Percentiles rank a stretch among this genome's conserved stretches.
These are phyloP conservation scores for Boletus huronensis DNA, from an alignment of 768 basidiomycete genomes.

Conservation along the genomic window DNA sequence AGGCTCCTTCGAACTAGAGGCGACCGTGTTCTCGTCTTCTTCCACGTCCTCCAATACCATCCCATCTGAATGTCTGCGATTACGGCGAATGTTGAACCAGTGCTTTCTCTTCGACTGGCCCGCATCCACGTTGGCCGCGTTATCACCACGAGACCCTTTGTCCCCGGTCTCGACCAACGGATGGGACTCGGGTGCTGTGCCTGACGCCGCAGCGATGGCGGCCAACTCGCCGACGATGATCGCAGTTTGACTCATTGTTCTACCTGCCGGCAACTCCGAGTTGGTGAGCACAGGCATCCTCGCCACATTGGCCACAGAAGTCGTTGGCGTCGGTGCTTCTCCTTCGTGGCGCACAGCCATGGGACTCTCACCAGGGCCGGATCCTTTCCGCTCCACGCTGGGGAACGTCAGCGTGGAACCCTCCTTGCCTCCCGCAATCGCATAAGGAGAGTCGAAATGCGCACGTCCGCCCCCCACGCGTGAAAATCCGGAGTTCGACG, in stretches of 20 bases:
- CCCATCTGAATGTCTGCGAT: slow-evolving; percentile 59
- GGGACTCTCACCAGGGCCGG: slow-evolving; percentile 23
- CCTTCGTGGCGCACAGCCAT: slow-evolving; percentile 32
- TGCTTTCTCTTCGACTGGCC: slow-evolving; percentile 57
- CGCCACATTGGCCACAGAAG: slow-evolving; percentile 47
- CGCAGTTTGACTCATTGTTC: slow-evolving; percentile 81
- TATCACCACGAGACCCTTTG: slow-evolving; percentile 17
- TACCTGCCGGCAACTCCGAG: slow-evolving; percentile 50
- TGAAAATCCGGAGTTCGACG: slow-evolving; percentile 65
- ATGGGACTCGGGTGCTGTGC: slow-evolving; percentile 18
- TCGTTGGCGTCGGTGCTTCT: slow-evolving; percentile 47
- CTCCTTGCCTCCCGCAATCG: slow-evolving; percentile 48
- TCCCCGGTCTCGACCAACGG: slow-evolving; percentile 19
- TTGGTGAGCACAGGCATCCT: slow-evolving; percentile 36
- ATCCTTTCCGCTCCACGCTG: slow-evolving; percentile 47
- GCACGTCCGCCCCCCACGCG: slow-evolving; percentile 86
- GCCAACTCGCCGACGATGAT: slow-evolving; percentile 65
- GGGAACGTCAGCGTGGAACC: slow-evolving; percentile 67
- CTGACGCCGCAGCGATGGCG: slow-evolving; percentile 21
- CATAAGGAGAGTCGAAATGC: slow-evolving; percentile 82
- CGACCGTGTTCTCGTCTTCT: slow-evolving; percentile 24
- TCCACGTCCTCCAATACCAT: slow-evolving; percentile 32
- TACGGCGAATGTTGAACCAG: slow-evolving; percentile 66
- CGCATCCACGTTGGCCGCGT: slow-evolving; percentile 36
- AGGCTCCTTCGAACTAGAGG: slow-evolving; percentile 34